phyloP scores from a whole-genome alignment of 2,329 filamentous ascomycete species.

The Colletotrichum tabaci region DNA sequence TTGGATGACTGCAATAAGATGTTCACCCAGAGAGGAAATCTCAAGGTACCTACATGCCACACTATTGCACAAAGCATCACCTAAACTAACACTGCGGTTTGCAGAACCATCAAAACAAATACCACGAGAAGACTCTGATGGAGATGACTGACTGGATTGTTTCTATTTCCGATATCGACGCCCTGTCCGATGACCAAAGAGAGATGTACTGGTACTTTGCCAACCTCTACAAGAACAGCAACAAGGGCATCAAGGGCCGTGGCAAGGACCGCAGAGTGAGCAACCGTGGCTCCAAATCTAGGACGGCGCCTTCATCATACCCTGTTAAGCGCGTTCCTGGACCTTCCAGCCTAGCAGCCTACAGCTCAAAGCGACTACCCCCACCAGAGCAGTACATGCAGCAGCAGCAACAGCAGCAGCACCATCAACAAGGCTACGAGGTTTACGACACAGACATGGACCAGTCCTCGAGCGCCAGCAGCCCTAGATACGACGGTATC shows the following conservation, averaged over 20 bases:
- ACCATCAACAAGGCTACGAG: conserved; percentile 37
- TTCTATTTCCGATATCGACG: conserved; percentile 71
- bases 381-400: conserved; percentile 41
- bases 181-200: conserved; percentile 77
- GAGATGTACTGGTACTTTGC: conserved; percentile 89
- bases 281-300: conserved; percentile 45
- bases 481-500: conserved; percentile 36
- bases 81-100: conserved; percentile 27
- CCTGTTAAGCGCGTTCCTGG: conserved; percentile 40
- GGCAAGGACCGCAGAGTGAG: conserved; percentile 84
- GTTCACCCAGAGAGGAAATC: conserved; percentile 91
- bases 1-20: conserved; percentile 88
- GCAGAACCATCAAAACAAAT: conserved; percentile 93
- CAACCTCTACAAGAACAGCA: conserved; percentile 94
- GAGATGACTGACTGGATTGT: conserved; percentile 81
- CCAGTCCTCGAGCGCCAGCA: conserved; percentile 40
- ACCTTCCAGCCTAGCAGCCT: conserved; percentile 35
- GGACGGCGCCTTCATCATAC: conserved; percentile 39
- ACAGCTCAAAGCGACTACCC: conserved; percentile 38
- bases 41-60: conserved; percentile 76
- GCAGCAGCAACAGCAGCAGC: conserved; percentile 29
- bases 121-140: conserved; percentile 83
- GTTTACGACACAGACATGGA: conserved; percentile 42
- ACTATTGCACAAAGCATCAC: background rate
- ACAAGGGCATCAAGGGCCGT: conserved; percentile 97